These are phyloP conservation scores for Trichosporon sp. DNA, from an alignment of 1,284 basidiomycete genomes.

Conservation along the genomic window DNA sequence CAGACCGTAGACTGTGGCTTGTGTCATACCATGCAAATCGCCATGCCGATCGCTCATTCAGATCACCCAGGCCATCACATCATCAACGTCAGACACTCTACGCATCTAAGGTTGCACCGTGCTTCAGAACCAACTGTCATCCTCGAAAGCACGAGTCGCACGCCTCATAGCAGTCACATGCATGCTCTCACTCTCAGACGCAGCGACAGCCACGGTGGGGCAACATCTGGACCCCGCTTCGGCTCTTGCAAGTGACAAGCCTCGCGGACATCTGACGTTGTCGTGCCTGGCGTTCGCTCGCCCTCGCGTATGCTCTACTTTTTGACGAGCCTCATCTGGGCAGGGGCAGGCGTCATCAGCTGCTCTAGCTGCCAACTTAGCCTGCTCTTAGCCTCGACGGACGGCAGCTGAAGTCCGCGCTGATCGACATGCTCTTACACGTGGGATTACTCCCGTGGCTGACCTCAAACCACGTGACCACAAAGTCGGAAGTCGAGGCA, in stretches of 20 bases:
- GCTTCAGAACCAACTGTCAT: too few species aligned
- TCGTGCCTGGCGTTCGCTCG: neutral
- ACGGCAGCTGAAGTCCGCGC: neutral
- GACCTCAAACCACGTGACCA: neutral
- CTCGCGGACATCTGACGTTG: neutral
- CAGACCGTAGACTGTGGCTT: too few species aligned
- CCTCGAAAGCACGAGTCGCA: too few species aligned
- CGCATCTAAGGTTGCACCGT: too few species aligned
- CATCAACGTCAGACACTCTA: too few species aligned
- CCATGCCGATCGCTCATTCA: too few species aligned
- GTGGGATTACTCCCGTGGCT: neutral
- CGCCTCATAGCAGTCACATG: neutral
- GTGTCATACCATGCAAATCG: too few species aligned
- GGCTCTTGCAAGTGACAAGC: neutral
- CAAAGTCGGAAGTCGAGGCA: neutral
- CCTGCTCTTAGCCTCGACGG: neutral
- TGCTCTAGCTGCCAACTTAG: too few species aligned
- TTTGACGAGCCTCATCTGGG: neutral
- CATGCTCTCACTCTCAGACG: neutral
- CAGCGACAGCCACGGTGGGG: neutral
- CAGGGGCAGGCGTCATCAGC: neutral
- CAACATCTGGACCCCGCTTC: neutral
- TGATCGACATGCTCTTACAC: neutral
- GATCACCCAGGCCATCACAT: too few species aligned
- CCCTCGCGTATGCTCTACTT: neutral